These are phyloP conservation scores for Mesotaenium endlicherianum DNA, from an alignment of 139 green algal species.

Conservation along the genomic window DNA sequence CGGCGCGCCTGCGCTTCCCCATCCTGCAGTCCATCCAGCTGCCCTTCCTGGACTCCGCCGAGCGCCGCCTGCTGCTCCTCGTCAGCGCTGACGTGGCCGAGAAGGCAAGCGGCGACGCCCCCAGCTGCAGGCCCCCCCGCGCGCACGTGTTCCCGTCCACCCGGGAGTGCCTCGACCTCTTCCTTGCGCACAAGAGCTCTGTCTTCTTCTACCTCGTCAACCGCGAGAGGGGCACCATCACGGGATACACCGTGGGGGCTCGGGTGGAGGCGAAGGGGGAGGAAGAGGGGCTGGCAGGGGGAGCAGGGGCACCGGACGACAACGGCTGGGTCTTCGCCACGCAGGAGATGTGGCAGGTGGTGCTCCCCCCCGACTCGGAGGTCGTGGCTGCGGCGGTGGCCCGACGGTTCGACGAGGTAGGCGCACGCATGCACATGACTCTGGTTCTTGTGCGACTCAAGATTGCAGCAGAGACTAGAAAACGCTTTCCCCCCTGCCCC, in stretches of 20 bases:
- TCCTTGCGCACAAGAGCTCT: neutral
- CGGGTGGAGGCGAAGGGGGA: neutral
- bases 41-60: constrained; percentile 8
- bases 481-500: too few relatives aligned
- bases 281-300: neutral
- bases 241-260: constrained; percentile 31
- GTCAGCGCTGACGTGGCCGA: constrained; percentile 2
- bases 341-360: constrained; percentile 47
- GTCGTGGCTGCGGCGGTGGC: neutral
- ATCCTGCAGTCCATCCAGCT: neutral
- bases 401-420: neutral
- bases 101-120: neutral
- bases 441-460: too few relatives aligned
- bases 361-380: constrained; percentile 21
- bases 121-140: too few relatives aligned
- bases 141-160: constrained; percentile 25
- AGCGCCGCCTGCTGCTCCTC: constrained; percentile 35
- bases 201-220: constrained; percentile 55
- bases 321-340: constrained; percentile 11
- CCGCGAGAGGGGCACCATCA: constrained; percentile 20
- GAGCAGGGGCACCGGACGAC: neutral
- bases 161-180: neutral
- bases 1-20: neutral
- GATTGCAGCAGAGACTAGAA: too few relatives aligned
- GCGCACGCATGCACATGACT: neutral